These are phyloP conservation scores for Apophysomyces variabilis DNA, from an alignment of 371 early-diverging fungal genomes.

Conservation along the genomic window DNA sequence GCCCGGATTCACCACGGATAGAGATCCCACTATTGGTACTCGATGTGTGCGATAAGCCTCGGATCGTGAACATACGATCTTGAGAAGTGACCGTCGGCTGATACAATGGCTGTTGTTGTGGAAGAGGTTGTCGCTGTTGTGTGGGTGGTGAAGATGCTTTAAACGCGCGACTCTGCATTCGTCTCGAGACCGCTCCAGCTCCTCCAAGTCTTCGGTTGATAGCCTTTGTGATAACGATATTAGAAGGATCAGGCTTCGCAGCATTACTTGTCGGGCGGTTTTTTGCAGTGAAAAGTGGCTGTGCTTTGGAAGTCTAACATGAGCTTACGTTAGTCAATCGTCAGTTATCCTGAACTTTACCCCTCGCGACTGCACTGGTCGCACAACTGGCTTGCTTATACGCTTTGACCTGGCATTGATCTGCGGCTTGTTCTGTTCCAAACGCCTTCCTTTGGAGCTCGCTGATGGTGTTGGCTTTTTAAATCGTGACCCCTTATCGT, in stretches of 20 bases:
- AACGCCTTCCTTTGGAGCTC: background rate
- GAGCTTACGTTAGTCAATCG: background rate
- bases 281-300: slow-evolving; percentile 6
- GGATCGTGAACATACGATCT: slow-evolving; percentile 19
- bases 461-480: background rate
- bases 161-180: background rate
- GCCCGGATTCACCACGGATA: slow-evolving; percentile 58
- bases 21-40: slow-evolving; percentile 25
- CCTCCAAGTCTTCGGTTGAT: slow-evolving; percentile 4
- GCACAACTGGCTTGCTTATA: background rate
- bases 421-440: background rate
- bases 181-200: background rate
- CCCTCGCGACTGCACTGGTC: background rate
- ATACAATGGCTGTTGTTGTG: background rate
- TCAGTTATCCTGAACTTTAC: background rate
- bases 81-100: background rate
- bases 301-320: background rate
- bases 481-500: background rate
- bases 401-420: slow-evolving; percentile 4
- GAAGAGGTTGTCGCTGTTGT: background rate
- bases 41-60: slow-evolving; percentile 29
- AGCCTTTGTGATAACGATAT: slow-evolving; percentile 26
- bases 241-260: slow-evolving; percentile 17
- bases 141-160: background rate
- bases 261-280: background rate